phyloP scores from a whole-genome alignment of 768 basidiomycete genomes.

The Termitomyces sp. region DNA sequence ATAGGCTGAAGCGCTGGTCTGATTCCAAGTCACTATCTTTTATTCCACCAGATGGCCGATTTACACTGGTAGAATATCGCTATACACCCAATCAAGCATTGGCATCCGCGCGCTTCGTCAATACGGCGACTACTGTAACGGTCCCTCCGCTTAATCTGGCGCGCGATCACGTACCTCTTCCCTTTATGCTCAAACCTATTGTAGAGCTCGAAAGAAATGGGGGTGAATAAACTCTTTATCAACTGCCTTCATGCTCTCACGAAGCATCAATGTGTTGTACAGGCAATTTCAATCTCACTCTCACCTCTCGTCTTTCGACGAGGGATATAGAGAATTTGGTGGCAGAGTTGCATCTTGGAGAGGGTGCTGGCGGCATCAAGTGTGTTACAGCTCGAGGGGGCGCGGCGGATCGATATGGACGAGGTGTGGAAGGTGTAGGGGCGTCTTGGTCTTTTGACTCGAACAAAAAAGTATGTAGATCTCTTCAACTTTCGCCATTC shows the following conservation, averaged over 20 bases:
- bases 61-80: slow-evolving; percentile 80
- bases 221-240: slow-evolving; percentile 22
- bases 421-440: slow-evolving; percentile 21
- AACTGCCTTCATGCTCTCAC: neutral
- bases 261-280: neutral
- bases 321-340: slow-evolving; percentile 67
- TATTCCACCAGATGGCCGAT: slow-evolving; percentile 89
- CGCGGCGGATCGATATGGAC: slow-evolving; percentile 24
- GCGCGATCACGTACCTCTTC: slow-evolving; percentile 44
- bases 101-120: slow-evolving; percentile 19
- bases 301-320: slow-evolving; percentile 49
- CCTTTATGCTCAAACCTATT: slow-evolving; percentile 45
- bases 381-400: slow-evolving; percentile 57
- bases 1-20: slow-evolving; percentile 74
- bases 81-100: slow-evolving; percentile 41
- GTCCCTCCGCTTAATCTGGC: slow-evolving; percentile 15
- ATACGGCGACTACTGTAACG: slow-evolving; percentile 15
- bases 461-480: slow-evolving; percentile 43
- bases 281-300: slow-evolving; percentile 2
- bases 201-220: slow-evolving; percentile 37
- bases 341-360: slow-evolving; percentile 71
- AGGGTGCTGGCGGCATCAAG: slow-evolving; percentile 65
- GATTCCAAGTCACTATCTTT: slow-evolving; percentile 79
- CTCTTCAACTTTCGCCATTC: neutral
- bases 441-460: slow-evolving; percentile 83